Base-by-base conservation (phyloP, 2,329 filamentous ascomycete genomes). In the Ceratocystiopsis sp. region DNA sequence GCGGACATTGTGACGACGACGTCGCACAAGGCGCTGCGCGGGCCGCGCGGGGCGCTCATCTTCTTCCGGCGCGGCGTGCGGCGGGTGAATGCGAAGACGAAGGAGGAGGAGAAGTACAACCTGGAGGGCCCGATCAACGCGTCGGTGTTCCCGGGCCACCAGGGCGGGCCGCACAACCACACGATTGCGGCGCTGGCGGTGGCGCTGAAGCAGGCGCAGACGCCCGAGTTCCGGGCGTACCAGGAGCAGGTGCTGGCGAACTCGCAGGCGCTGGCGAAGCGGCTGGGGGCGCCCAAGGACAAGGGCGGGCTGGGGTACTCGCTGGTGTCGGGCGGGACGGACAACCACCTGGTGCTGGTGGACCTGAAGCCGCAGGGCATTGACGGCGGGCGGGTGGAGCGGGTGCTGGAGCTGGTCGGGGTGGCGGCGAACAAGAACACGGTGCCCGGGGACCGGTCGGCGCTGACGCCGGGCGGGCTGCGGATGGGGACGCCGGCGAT, bases 361-460 rank as follows among this genome's bases (percentile, higher is more conserved):
- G 91, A 98, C 61, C 74, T 98, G 41, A 93, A 93, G 66, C 78
- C 84, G 35, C 83, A 91, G 58, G 71, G 72, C 45, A 78, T 98
- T 48, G 91, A 98, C 57, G 87, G 87, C 52, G 81, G 82, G 19
- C 80, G 87, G 42, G 85, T 94, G 14, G 87, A 95, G 67, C 79
- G 85, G 39, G 78, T 94, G 15, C 73, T 95, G 19, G 87, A 95
- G 60, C 75, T 93, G 39, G 85, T 93, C 51, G 89, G 89, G 54
- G 89, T 96, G 42, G 91, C 91, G n/a, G 82, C 84, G 59, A 98
- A 98, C 72, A 98, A 98, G 73, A 98, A 98, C 67, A 95, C 91
- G 9, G 89, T 95, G 0, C 91, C 91, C 1, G 91, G 89, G 37
- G 91, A 98, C 64, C 84, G 80, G 58, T 94, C 86, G 1, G 91